Base-by-base conservation (phyloP, 805 yeast genomes). In the Cyberlindnera mycetangii region DNA sequence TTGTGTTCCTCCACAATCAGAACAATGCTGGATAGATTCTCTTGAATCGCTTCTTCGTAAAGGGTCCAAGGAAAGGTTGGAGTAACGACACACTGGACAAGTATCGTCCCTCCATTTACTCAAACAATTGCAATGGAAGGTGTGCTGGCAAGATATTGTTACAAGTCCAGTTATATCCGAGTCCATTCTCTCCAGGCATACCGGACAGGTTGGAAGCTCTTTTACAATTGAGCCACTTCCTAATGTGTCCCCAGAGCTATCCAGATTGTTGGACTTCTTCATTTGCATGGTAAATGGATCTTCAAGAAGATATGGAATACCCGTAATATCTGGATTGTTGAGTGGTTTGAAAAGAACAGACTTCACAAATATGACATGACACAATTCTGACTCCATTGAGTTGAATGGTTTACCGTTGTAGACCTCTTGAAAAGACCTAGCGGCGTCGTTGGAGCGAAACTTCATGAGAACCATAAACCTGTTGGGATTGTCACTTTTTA, bases 141-240 rank as follows among this genome's bases (percentile, higher is more conserved):
- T 87, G 60, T 89, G 97, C 60, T 88, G 96, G 51, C 97, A 90
- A 2, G 93, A 89, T 27, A 87, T 89, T 0, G 97, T 90, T 6
- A 89, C 66, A 10, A 89, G 69, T 0, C 97, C 97, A 0, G 95
- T 81, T 4, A 85, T 70, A 18, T 76, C 78, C 1, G 89, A 71
- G 59, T 89, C 97, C 83, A 89, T 81, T 48, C 95, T 70, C 55
- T 89, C 97, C 15, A 89, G 68, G 59, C 97, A 89, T 0, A 89
- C 97, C 0, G 97, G 97, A 58, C 97, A 89, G 0, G 93, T 85
- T 0, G 97, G 96, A 24, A 89, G 69, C 60, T 89, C 97, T 7
- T 74, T 64, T 5, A 67, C 56, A 28, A 35, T 60, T 11, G 64
- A 56, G 27, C 62, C 46, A 10, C 9, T 25, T 8, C 21, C 31